phyloP scores from a whole-genome alignment of 1,284 basidiomycete genomes.

The Heterobasidion irregulare region DNA sequence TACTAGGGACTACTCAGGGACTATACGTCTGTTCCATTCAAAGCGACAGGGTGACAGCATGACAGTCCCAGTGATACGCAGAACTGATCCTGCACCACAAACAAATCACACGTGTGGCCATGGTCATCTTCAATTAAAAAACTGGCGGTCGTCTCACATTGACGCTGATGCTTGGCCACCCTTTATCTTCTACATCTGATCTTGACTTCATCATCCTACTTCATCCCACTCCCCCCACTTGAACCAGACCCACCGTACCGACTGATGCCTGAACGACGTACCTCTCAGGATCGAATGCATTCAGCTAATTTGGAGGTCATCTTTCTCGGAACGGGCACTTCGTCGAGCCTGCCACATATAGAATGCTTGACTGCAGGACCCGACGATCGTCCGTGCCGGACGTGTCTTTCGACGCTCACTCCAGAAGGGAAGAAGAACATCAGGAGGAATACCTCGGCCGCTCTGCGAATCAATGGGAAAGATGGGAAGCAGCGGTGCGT shows the following conservation, averaged over 20 bases:
- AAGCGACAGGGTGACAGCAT: too few species aligned
- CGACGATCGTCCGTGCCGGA: slow-evolving; percentile 40
- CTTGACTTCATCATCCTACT: background rate
- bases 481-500: slow-evolving; percentile 48
- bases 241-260: too few species aligned
- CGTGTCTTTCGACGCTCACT: slow-evolving; percentile 59
- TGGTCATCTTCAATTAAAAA: background rate
- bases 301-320: slow-evolving; percentile 44
- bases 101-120: too few species aligned
- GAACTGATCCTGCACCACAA: too few species aligned
- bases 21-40: background rate
- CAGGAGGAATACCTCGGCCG: slow-evolving; percentile 67
- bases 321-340: slow-evolving; percentile 72
- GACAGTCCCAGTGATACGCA: too few species aligned
- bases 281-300: background rate
- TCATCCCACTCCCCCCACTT: background rate
- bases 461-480: slow-evolving; percentile 43
- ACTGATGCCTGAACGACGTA: background rate
- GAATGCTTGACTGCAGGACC: slow-evolving; percentile 56
- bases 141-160: background rate
- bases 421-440: slow-evolving; percentile 68
- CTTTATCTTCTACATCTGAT: background rate
- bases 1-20: background rate
- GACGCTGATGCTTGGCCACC: background rate
- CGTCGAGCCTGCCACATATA: slow-evolving; percentile 56